These are phyloP conservation scores for Linnemannia zychae DNA, from an alignment of 192 early-diverging fungal genomes.

Conservation along the genomic window DNA sequence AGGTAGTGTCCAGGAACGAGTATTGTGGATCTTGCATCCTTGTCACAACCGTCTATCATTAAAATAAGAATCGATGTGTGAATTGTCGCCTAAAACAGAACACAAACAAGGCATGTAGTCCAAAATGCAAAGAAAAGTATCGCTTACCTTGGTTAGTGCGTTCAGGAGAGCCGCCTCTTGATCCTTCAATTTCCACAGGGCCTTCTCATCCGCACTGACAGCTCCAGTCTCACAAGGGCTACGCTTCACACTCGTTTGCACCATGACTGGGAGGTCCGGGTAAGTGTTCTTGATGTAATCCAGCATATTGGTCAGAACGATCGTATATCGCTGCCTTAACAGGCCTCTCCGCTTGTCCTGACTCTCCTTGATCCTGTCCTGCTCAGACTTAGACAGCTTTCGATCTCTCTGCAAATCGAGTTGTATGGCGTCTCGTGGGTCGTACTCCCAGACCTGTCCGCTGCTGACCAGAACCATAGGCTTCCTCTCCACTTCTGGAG, in stretches of 20 bases:
- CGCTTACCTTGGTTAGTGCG: constrained; percentile 41
- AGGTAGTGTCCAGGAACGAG: constrained; percentile 46
- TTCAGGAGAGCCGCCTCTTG: constrained; percentile 49
- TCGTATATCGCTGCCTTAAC: constrained; percentile 42
- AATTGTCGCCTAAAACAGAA: neutral
- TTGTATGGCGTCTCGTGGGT: constrained; percentile 25
- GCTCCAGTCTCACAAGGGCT: constrained; percentile 7
- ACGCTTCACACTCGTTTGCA: constrained; percentile 41
- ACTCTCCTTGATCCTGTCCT: constrained; percentile 5
- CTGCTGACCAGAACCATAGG: constrained; percentile 42
- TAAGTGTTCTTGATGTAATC: constrained; percentile 28
- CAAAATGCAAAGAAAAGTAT: neutral
- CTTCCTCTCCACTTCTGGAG: constrained; percentile 8
- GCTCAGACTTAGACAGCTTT: constrained; percentile 29
- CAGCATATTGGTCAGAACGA: constrained; percentile 35
- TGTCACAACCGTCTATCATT: constrained; percentile 34
- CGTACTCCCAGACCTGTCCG: constrained; percentile 47
- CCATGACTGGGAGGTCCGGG: constrained; percentile 41
- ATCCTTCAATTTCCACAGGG: constrained; percentile 15
- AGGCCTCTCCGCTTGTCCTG: constrained; percentile 25
- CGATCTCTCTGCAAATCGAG: neutral
- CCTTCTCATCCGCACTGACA: neutral
- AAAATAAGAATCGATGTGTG: neutral
- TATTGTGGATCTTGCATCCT: constrained; percentile 45
- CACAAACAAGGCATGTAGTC: neutral